Evolutionary conservation across 2,329 filamentous ascomycete species (phyloP).

Genomic region (Botryotinia convoluta): DNA sequence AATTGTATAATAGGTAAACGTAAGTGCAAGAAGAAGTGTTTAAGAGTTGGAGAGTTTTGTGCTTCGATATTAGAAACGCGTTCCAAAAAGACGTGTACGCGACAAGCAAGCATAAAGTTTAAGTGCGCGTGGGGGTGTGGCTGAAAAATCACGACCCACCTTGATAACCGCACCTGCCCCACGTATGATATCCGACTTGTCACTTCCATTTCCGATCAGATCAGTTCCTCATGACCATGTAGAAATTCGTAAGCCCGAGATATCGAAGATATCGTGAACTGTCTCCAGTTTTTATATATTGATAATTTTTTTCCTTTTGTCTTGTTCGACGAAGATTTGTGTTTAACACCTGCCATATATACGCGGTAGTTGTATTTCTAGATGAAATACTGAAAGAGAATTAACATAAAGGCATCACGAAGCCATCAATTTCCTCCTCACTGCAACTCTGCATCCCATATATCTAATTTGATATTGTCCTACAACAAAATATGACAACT

Average conservation of each 20-base stretch:
- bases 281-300: neutral
- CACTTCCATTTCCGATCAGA: neutral
- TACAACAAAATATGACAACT: neutral
- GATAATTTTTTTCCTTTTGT: neutral
- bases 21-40: neutral
- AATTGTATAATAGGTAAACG: neutral
- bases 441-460: neutral
- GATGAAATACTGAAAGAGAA: neutral
- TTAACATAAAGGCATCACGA: neutral
- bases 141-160: conserved; percentile 21
- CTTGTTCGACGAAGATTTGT: neutral
- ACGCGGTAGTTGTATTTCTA: no score
- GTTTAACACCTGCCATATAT: neutral
- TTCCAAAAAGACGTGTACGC: conserved; percentile 5
- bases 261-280: neutral
- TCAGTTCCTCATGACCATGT: conserved; percentile 6
- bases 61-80: conserved; percentile 10
- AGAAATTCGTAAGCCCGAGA: neutral
- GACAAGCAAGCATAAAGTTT: conserved; percentile 15
- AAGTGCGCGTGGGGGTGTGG: conserved; percentile 8
- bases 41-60: neutral
- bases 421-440: neutral
- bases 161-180: conserved; percentile 7
- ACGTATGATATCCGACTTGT: neutral
- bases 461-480: neutral